Percentiles rank a stretch among this genome's conserved stretches.
These are phyloP conservation scores for Penicillium bialowiezense DNA, from an alignment of 495 filamentous ascomycete genomes.

Conservation along the genomic window DNA sequence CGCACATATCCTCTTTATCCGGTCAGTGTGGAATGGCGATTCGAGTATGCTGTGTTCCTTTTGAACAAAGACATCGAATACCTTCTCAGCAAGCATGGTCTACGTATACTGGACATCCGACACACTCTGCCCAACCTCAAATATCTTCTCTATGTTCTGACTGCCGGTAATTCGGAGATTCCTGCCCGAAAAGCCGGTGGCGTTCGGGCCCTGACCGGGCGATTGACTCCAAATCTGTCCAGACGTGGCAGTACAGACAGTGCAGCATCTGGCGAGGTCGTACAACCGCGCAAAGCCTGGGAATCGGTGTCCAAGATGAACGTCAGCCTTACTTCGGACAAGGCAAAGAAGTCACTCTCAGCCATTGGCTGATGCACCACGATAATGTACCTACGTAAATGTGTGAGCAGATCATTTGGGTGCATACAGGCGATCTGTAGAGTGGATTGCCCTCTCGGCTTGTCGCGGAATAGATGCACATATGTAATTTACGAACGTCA, in stretches of 20 bases:
- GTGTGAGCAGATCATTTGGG: background rate
- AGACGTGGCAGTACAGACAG: constrained; percentile 42
- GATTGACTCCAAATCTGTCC: constrained; percentile 34
- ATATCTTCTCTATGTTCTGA: constrained; percentile 84
- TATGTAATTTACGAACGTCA: background rate
- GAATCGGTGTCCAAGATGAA: constrained; percentile 30
- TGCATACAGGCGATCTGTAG: background rate
- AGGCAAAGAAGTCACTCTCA: constrained; percentile 17
- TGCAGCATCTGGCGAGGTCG: constrained; percentile 32
- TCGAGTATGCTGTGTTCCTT: constrained; percentile 93
- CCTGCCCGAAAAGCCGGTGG: constrained; percentile 77
- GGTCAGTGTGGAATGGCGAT: constrained; percentile 75
- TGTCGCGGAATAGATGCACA: background rate
- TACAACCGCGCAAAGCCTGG: constrained; percentile 27
- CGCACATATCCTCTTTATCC: constrained; percentile 79
- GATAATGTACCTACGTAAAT: background rate
- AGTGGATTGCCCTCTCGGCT: background rate
- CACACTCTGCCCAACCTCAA: constrained; percentile 92
- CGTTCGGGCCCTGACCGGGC: constrained; percentile 57
- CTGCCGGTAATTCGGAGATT: constrained; percentile 71
- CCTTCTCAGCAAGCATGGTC: constrained; percentile 67
- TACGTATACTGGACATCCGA: constrained; percentile 79
- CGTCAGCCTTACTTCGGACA: constrained; percentile 20
- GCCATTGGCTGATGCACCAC: constrained; percentile 1
- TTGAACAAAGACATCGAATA: constrained; percentile 92